A percentile compares a stretch with the other conserved stretches of the same genome.
These are phyloP conservation scores for Pistacia vera DNA, from an alignment of 345 rosid species.

Conservation along the genomic window DNA sequence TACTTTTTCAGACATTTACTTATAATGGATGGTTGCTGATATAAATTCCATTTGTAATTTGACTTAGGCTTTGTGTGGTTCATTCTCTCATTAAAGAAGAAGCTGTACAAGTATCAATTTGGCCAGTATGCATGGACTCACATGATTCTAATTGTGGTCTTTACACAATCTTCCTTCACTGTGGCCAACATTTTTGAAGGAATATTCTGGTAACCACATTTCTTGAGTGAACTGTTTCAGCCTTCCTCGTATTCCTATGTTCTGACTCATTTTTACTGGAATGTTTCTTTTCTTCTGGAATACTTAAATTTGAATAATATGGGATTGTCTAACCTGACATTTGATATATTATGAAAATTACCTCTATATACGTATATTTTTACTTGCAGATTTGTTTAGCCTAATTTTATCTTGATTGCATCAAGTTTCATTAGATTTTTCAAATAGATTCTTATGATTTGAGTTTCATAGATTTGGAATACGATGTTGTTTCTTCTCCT, in stretches of 20 bases:
- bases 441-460: background rate
- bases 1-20: background rate
- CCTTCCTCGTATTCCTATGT: background rate
- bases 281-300: background rate
- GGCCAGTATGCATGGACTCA: conserved; percentile 99
- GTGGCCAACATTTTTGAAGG: conserved; percentile 99
- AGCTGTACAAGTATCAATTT: conserved; percentile 99
- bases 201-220: conserved; percentile 73
- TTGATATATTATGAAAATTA: conserved; percentile 4
- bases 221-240: background rate
- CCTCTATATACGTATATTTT: background rate
- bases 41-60: background rate
- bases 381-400: background rate
- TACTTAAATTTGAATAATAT: background rate
- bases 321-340: background rate
- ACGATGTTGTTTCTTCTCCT: conserved; percentile 7
- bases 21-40: conserved; percentile 1
- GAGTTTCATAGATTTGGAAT: background rate
- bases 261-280: background rate
- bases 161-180: conserved; percentile 94
- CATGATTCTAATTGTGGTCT: conserved; percentile 96
- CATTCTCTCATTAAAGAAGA: conserved; percentile 92
- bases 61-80: conserved; percentile 96
- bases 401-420: background rate
- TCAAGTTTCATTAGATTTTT: background rate